These are phyloP conservation scores for Fusarium haematococcum DNA, from an alignment of 2,329 filamentous ascomycete genomes.

Conservation along the genomic window DNA sequence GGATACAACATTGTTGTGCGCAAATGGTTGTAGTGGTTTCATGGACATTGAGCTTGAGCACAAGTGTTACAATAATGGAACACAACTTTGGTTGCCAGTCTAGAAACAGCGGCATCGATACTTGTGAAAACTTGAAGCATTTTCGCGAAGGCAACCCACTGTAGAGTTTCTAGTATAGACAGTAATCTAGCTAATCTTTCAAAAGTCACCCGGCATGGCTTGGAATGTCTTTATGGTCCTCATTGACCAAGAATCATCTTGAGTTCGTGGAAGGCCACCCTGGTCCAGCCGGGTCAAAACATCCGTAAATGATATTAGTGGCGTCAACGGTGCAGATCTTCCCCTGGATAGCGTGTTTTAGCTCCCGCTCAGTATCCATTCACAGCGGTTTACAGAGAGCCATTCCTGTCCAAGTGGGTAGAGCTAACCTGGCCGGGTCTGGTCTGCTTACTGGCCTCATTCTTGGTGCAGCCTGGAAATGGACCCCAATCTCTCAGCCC, in stretches of 20 bases:
- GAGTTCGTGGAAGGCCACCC: neutral
- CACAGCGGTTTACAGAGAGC: neutral
- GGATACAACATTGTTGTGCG: neutral
- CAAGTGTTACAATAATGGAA: neutral
- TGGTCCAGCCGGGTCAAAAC: neutral
- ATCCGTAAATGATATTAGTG: neutral
- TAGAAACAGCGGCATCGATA: too few relatives aligned
- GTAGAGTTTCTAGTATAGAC: too few relatives aligned
- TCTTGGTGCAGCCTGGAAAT: neutral
- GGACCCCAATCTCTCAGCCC: slow-evolving; percentile 1
- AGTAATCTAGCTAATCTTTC: neutral
- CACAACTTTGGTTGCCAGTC: neutral
- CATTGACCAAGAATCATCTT: neutral
- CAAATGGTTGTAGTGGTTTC: neutral
- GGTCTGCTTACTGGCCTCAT: neutral
- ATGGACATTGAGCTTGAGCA: neutral
- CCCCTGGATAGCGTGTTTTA: neutral
- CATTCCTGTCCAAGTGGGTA: neutral
- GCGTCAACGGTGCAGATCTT: neutral
- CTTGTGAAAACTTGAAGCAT: too few relatives aligned
- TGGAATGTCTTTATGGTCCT: neutral
- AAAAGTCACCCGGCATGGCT: neutral
- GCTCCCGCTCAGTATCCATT: neutral
- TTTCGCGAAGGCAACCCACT: too few relatives aligned
- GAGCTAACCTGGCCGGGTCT: neutral